Evolutionary conservation across 768 basidiomycete species (phyloP).

Genomic region (Chlorophyllum brunneum): DNA sequence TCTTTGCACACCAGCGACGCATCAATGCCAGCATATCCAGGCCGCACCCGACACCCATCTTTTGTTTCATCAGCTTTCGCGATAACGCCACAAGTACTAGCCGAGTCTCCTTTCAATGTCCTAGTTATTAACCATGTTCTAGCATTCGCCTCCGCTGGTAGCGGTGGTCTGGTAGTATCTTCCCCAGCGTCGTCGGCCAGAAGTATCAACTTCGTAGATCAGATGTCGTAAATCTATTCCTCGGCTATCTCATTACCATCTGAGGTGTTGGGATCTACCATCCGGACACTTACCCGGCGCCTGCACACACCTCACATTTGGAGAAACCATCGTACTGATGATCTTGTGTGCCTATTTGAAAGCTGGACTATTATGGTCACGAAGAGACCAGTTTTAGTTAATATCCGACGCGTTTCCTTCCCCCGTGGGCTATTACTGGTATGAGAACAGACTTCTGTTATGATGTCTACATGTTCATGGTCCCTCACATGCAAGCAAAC

Average conservation of each 20-base stretch:
- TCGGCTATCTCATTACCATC: slow-evolving; percentile 8
- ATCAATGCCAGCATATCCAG: no score
- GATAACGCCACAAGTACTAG: neutral
- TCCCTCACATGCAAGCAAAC: no score
- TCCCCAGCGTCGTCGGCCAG: neutral
- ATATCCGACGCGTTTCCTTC: neutral
- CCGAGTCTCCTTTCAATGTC: neutral
- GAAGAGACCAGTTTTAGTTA: neutral
- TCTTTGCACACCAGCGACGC: no score
- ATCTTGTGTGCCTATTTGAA: slow-evolving; percentile 1
- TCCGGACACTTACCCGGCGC: slow-evolving; percentile 5
- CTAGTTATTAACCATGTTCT: neutral
- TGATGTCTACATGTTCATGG: no score
- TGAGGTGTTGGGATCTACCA: neutral
- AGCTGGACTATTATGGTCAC: slow-evolving; percentile 1
- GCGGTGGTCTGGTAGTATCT: neutral
- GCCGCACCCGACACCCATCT: neutral
- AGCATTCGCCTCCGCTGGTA: slow-evolving; percentile 1
- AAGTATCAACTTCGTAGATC: slow-evolving; percentile 7
- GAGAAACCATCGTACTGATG: neutral
- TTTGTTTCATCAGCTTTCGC: neutral
- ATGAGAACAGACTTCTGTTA: no score
- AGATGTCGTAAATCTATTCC: slow-evolving; percentile 1
- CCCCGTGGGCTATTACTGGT: neutral
- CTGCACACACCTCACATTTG: neutral